Conservation (phyloP, 2,329 filamentous ascomycete species). For the Fusarium pininemorale region DNA sequence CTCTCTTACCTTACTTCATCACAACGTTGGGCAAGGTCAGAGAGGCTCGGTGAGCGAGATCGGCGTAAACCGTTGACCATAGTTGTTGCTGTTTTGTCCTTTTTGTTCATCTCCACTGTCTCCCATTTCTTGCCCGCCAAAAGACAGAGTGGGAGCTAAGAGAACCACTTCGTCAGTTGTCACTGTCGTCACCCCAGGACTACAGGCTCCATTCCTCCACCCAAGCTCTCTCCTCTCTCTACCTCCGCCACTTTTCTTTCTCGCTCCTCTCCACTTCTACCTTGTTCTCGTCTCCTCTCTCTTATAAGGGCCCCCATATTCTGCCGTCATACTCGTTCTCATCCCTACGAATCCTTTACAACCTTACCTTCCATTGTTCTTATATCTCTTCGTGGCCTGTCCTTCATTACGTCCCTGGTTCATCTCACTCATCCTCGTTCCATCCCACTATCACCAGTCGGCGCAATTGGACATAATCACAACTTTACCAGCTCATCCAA, state of each 20-base stretch:
- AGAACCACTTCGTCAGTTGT: conserved; percentile 22
- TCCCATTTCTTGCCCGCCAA: neutral
- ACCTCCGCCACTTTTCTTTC: conserved; percentile 34
- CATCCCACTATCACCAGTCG: conserved; percentile 11
- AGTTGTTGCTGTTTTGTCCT: neutral
- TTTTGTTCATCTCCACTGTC: neutral
- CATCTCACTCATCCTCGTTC: conserved; percentile 4
- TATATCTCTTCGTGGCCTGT: conserved; percentile 26
- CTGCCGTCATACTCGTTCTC: conserved; percentile 32
- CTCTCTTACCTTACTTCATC: neutral
- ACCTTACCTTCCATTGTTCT: conserved; percentile 25
- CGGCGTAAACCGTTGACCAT: neutral
- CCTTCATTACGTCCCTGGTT: conserved; percentile 16
- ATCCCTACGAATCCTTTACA: conserved; percentile 29
- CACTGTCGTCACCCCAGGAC: conserved; percentile 32
- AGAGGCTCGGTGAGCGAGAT: conserved; percentile 23
- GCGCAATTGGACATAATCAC: conserved; percentile 18
- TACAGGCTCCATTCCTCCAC: conserved; percentile 38
- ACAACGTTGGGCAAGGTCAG: neutral
- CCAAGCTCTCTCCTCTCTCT: conserved; percentile 38
- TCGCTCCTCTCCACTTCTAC: conserved; percentile 29
- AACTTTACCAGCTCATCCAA: neutral
- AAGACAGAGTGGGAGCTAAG: neutral
- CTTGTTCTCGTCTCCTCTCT: conserved; percentile 27
- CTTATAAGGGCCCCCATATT: conserved; percentile 19